Evolutionary conservation across 2,329 filamentous ascomycete species (phyloP).

Genomic region (Ilyonectria sp.): DNA sequence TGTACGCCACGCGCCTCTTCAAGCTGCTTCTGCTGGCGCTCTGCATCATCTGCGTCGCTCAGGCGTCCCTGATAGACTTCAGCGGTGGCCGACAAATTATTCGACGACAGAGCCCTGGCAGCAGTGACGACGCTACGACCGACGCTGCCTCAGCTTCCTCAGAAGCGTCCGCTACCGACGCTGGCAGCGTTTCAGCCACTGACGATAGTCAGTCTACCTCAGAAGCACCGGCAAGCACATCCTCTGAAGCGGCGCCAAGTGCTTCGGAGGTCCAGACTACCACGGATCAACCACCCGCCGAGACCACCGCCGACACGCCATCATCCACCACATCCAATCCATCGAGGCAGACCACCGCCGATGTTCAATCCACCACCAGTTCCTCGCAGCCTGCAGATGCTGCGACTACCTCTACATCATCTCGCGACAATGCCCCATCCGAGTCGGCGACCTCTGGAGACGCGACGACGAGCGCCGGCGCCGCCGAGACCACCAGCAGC

Average conservation of each 20-base stretch:
- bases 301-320: conserved; percentile 10
- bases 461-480: conserved; percentile 6
- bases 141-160: conserved; percentile 26
- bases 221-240: background rate
- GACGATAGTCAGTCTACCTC: conserved; percentile 4
- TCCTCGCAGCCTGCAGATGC: conserved; percentile 29
- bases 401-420: conserved; percentile 24
- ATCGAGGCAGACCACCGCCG: conserved; percentile 23
- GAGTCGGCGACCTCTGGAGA: conserved; percentile 34
- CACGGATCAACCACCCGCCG: conserved; percentile 3
- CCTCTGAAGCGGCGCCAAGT: conserved; percentile 7
- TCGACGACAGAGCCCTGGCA: conserved; percentile 41
- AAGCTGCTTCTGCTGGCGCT: conserved; percentile 66
- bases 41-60: conserved; percentile 62
- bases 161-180: conserved; percentile 13
- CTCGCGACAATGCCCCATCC: conserved; percentile 30
- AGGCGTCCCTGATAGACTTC: conserved; percentile 56
- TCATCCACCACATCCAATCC: background rate
- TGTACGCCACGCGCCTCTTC: conserved; percentile 64
- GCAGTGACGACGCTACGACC: conserved; percentile 33
- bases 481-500: conserved; percentile 14
- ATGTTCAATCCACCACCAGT: conserved; percentile 27
- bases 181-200: background rate
- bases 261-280: conserved; percentile 11
- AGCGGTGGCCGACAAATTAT: conserved; percentile 38